These are phyloP conservation scores for Canariomyces notabilis DNA, from an alignment of 2,329 filamentous ascomycete species.

Conservation along the genomic window DNA sequence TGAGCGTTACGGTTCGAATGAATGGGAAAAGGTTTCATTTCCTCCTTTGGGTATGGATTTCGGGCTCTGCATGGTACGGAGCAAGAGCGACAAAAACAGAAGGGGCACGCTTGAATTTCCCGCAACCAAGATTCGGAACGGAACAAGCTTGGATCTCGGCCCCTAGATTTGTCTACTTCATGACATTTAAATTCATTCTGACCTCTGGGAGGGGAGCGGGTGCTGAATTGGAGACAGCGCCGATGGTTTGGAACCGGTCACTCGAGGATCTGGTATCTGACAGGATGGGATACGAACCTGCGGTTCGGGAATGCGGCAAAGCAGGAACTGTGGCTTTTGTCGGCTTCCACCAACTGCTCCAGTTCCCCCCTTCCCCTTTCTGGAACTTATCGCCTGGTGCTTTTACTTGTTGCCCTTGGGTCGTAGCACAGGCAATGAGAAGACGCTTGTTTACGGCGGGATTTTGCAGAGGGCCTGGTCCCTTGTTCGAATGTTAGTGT, in stretches of 20 bases:
- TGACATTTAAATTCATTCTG: neutral
- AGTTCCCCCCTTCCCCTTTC: too few relatives aligned
- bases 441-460: neutral
- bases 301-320: too few relatives aligned
- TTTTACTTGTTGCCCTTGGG: too few relatives aligned
- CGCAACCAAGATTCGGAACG: too few relatives aligned
- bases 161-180: neutral
- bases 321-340: too few relatives aligned
- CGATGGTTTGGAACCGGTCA: too few relatives aligned
- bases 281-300: neutral
- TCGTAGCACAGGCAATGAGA: too few relatives aligned
- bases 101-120: too few relatives aligned
- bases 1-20: neutral
- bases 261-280: conserved; percentile 6
- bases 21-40: neutral
- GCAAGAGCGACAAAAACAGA: neutral
- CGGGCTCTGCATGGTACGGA: neutral
- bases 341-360: too few relatives aligned
- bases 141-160: conserved; percentile 7
- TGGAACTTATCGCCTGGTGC: too few relatives aligned
- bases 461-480: neutral
- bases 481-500: conserved; percentile 2
- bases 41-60: too few relatives aligned
- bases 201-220: neutral
- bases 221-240: too few relatives aligned